Percentiles rank a stretch among this genome's conserved stretches.
These are phyloP conservation scores for Tremella mesenterica DNA, from an alignment of 768 basidiomycete genomes.

Conservation along the genomic window DNA sequence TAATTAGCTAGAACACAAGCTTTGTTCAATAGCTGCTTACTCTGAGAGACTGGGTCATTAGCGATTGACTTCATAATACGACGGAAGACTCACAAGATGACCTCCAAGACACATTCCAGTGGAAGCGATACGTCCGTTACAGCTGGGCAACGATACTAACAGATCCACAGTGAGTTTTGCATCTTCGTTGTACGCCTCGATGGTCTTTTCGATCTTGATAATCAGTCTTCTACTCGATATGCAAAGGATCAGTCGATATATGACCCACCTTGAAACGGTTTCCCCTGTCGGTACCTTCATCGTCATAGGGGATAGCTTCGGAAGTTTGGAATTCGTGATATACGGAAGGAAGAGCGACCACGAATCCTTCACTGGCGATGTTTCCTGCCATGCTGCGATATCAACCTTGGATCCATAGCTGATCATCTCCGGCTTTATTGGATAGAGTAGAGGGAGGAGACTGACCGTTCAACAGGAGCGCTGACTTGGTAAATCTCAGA, in stretches of 20 bases:
- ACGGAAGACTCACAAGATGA: conserved; percentile 18
- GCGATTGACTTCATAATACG: neutral
- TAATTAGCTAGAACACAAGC: neutral
- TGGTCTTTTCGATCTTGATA: conserved; percentile 69
- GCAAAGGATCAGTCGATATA: neutral
- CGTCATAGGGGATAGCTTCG: conserved; percentile 79
- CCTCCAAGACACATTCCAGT: conserved; percentile 37
- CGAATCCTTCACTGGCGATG: conserved; percentile 41
- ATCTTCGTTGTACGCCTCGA: conserved; percentile 86
- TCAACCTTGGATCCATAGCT: conserved; percentile 65
- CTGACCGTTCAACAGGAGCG: conserved; percentile 87
- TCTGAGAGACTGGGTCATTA: neutral
- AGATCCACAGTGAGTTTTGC: conserved; percentile 68
- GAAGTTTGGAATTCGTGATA: conserved; percentile 92
- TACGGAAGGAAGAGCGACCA: conserved; percentile 43
- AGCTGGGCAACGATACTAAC: conserved; percentile 62
- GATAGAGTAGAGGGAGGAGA: conserved; percentile 45
- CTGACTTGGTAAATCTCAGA: conserved; percentile 89
- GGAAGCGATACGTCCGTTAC: conserved; percentile 77
- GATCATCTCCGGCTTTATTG: no score
- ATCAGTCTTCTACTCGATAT: neutral
- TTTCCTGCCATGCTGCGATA: conserved; percentile 35
- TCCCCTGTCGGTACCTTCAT: conserved; percentile 81
- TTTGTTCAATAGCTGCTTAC: neutral
- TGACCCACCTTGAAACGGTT: conserved; percentile 92